Conservation (phyloP, 805 yeast genomes). For the Starmerella floricola region DNA sequence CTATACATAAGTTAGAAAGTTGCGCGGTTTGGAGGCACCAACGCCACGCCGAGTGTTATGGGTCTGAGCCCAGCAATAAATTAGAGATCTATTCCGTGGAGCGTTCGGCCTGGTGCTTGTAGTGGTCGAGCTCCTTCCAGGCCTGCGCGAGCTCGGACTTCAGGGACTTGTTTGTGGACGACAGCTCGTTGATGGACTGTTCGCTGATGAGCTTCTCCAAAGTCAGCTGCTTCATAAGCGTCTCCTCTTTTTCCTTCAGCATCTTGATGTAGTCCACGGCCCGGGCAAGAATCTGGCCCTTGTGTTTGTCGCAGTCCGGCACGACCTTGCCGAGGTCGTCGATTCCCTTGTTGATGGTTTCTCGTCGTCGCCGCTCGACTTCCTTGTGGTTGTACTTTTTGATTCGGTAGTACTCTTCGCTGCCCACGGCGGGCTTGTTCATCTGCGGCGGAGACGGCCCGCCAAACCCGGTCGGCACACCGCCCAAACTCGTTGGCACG, state of each 20-base stretch:
- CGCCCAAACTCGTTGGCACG: conserved; percentile 9
- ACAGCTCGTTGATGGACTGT: conserved; percentile 77
- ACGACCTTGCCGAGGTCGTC: conserved; percentile 38
- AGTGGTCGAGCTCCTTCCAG: conserved; percentile 78
- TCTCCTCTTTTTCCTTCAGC: conserved; percentile 78
- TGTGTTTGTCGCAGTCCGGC: conserved; percentile 39
- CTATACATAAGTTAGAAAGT: too few relatives aligned
- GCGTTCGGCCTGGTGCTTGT: conserved; percentile 37
- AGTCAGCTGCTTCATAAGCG: conserved; percentile 88
- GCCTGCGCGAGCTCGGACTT: conserved; percentile 82
- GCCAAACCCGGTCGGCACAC: conserved; percentile 4
- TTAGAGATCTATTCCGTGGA: background rate
- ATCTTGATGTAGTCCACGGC: conserved; percentile 86
- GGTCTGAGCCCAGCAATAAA: too few relatives aligned
- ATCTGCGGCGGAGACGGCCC: conserved; percentile 4
- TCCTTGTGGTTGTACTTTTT: conserved; percentile 75
- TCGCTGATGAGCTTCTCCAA: conserved; percentile 83
- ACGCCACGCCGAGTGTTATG: too few relatives aligned
- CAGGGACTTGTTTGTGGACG: conserved; percentile 74
- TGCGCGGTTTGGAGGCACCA: too few relatives aligned
- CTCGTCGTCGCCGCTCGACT: conserved; percentile 27
- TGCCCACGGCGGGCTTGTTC: conserved; percentile 53
- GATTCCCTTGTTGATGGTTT: conserved; percentile 30
- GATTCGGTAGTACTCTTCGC: conserved; percentile 71
- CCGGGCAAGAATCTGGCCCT: conserved; percentile 75